Base-by-base conservation (phyloP, 768 basidiomycete species). In the Suillus americanus region DNA sequence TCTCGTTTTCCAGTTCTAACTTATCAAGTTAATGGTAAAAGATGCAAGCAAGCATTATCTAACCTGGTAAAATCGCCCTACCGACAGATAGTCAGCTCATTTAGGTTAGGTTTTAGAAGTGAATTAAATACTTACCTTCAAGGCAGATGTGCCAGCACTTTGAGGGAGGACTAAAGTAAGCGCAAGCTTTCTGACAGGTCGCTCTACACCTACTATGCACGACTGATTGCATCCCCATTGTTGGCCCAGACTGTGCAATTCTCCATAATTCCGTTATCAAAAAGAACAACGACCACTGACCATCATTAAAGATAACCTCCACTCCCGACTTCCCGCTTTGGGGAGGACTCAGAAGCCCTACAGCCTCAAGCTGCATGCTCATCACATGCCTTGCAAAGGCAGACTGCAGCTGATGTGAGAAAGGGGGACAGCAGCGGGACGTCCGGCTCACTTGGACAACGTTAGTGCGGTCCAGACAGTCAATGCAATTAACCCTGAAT, bases 151-250 rank as follows among this genome's bases (percentile, higher is more conserved):
- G 25, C 97, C 97, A 53, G 97, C 93, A 72, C 92, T 95, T 67
- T 65, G 61, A 61, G 65, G n/a, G 59, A 33, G 12, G 13, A 48
- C 13, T 23, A 43, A 51, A 9, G 20, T 23, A 23, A 20, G 62
- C 33, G 35, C 13, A 60, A 59, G 37, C 9, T 30, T 20, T 25
- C 33, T 48, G 43, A 63, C 28, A 30, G 14, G 40, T 13, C 28
- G 20, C 41, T 43, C 16, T 67, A 53, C 2, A 82, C 89, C 73
- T 72, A 92, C 91, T 93, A 94, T 62, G 90, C 90, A 62, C 91
- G 84, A 74, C 92, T 95, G 64, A 97, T 92, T 6, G 94, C 91
- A 73, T 99, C 97, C 0, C 97, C 97, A 69, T 99, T 99, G 72
- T 99, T 97, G 2, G 97, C 97, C 97, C 97, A 99, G 20, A 94